Percentiles rank a stretch among this genome's conserved stretches.
These are phyloP conservation scores for Heliamphora pulchella DNA, from an alignment of 179 eudicot genomes.

Conservation along the genomic window DNA sequence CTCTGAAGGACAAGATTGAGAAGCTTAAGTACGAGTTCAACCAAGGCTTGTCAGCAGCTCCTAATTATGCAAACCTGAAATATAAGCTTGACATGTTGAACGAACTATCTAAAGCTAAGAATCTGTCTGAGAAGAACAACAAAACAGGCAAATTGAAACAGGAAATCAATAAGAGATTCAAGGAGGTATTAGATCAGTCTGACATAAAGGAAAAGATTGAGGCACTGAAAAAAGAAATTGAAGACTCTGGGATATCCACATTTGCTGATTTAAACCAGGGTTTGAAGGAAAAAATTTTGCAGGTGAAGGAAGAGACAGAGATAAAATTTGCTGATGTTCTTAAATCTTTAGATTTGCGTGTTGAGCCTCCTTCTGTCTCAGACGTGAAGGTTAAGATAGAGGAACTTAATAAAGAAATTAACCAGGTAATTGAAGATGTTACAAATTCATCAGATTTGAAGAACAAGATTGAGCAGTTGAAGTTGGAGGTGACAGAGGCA, in stretches of 20 bases:
- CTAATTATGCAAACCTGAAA: constrained; percentile 57
- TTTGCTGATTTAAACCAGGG: constrained; percentile 35
- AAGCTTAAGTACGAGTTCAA: constrained; percentile 53
- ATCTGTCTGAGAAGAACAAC: constrained; percentile 33
- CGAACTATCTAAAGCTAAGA: constrained; percentile 54
- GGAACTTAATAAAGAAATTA: constrained; percentile 43
- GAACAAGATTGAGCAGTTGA: constrained; percentile 51
- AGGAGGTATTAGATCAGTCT: constrained; percentile 24
- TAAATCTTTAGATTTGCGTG: constrained; percentile 39
- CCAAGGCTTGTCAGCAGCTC: constrained; percentile 47
- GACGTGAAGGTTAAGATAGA: constrained; percentile 33
- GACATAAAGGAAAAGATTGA: constrained; percentile 50
- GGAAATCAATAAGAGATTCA: constrained; percentile 34
- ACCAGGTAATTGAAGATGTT: constrained; percentile 45
- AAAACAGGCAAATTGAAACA: constrained; percentile 34
- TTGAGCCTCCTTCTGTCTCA: constrained; percentile 22
- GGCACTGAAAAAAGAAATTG: constrained; percentile 51
- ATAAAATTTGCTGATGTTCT: constrained; percentile 38
- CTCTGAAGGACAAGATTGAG: constrained; percentile 44
- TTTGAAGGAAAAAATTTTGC: constrained; percentile 43
- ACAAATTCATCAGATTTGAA: constrained; percentile 55
- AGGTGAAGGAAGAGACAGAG: constrained; percentile 43
- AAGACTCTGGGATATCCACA: constrained; percentile 41
- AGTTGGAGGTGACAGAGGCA: constrained; percentile 41
- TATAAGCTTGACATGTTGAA: constrained; percentile 65